Evolutionary conservation across 108 stramenopile genomes (phyloP).

Genomic region (Pseudonitzschia multiseries): DNA sequence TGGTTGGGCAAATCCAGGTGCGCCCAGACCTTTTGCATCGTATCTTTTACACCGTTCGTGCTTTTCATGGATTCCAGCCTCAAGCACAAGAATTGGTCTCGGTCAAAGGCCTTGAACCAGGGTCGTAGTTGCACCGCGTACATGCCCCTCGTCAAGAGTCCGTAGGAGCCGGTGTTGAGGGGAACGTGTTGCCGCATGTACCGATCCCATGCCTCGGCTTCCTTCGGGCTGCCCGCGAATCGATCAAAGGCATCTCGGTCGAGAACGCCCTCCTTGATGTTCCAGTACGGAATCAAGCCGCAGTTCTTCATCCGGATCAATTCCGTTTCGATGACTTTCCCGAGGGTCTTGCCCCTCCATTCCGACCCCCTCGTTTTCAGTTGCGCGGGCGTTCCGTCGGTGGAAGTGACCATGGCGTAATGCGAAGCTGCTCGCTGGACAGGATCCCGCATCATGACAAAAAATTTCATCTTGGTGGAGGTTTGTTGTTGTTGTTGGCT

Average conservation of each 20-base stretch:
- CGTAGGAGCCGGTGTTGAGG: constrained; percentile 84
- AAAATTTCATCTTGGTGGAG: constrained; percentile 63
- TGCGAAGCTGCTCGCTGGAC: constrained; percentile 89
- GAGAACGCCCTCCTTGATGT: constrained; percentile 50
- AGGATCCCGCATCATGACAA: constrained; percentile 95
- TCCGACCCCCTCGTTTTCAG: constrained; percentile 70
- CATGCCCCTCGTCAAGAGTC: constrained; percentile 85
- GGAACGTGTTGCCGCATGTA: constrained; percentile 74
- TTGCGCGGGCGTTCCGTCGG: constrained; percentile 82
- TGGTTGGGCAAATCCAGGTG: constrained; percentile 67
- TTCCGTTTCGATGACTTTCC: constrained; percentile 83
- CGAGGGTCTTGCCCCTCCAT: constrained; percentile 81
- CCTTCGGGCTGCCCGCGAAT: constrained; percentile 54
- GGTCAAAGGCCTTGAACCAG: constrained; percentile 84
- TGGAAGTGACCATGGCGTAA: constrained; percentile 92
- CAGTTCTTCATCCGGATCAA: constrained; percentile 57
- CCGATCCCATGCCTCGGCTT: constrained; percentile 64
- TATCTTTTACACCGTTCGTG: constrained; percentile 39
- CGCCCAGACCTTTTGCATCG: constrained; percentile 62
- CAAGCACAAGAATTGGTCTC: constrained; percentile 71
- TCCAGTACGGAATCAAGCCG: constrained; percentile 83
- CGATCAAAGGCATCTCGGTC: constrained; percentile 46
- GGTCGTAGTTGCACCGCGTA: constrained; percentile 91
- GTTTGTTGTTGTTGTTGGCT: neutral
- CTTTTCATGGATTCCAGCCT: constrained; percentile 77